Evolutionary conservation across 768 basidiomycete genomes (phyloP).

Genomic region (Pleurotus tuoliensis): DNA sequence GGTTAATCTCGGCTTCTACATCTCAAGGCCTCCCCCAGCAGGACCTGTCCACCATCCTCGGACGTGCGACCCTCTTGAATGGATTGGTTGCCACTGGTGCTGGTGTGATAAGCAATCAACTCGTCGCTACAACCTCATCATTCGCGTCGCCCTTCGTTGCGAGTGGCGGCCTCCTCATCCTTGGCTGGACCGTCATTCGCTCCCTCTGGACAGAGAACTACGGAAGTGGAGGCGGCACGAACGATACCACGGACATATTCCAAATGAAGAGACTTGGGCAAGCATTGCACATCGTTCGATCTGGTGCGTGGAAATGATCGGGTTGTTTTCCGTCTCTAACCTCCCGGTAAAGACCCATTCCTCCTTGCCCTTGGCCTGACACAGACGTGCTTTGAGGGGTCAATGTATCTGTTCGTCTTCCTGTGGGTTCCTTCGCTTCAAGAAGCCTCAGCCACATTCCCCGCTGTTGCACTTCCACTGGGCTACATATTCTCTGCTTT

Average conservation of each 20-base stretch:
- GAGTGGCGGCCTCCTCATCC: constrained; percentile 49
- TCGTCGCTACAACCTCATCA: constrained; percentile 47
- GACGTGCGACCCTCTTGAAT: constrained; percentile 69
- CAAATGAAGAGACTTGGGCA: constrained; percentile 49
- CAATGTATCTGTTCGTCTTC: constrained; percentile 85
- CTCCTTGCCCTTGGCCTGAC: constrained; percentile 65
- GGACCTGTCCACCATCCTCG: constrained; percentile 67
- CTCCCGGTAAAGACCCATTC: constrained; percentile 42
- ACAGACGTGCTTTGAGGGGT: constrained; percentile 81
- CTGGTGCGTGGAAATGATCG: constrained; percentile 29
- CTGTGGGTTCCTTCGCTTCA: constrained; percentile 78
- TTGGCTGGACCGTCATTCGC: constrained; percentile 56
- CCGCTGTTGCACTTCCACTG: constrained; percentile 48
- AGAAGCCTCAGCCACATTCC: constrained; percentile 41
- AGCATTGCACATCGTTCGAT: constrained; percentile 54
- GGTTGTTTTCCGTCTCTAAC: neutral
- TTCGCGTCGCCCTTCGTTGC: constrained; percentile 67
- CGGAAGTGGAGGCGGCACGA: constrained; percentile 38
- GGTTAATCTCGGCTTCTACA: constrained; percentile 65
- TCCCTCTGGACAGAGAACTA: constrained; percentile 68
- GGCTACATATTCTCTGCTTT: constrained; percentile 80
- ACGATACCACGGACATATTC: constrained; percentile 33
- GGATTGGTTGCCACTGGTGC: constrained; percentile 68
- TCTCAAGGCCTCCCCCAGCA: constrained; percentile 45
- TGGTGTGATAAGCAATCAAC: constrained; percentile 62